Base-by-base conservation (phyloP, 495 filamentous ascomycete genomes). In the Neurospora tetrasperma region DNA sequence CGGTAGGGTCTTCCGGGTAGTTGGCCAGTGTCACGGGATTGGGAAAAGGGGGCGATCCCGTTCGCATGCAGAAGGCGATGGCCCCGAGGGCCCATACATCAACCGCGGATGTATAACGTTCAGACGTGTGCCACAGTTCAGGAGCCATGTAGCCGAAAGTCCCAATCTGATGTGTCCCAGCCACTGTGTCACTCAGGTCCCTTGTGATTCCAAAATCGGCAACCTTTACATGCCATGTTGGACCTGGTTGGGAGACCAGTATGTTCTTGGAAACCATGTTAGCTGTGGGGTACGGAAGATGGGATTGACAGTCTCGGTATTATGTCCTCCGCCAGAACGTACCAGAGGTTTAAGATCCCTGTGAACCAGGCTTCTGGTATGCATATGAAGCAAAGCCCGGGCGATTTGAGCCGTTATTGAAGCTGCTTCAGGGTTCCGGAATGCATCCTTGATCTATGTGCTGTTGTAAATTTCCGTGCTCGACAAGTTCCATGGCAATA, bases 281-380 rank as follows among this genome's bases (percentile, higher is more conserved):
- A 31, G 27, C 27, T 31, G 1, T 31, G 27, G 27, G 27, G 27
- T 31, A 31, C 27, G 27, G 27, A 31, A 31, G 27, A 31, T 3
- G 27, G 27, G 2, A 31, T 31, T 31, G 27, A 3, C 27, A 31
- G 27, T 1, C 27, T 31, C 27, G 27, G 27, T 31, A 31, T 31
- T 31, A 31, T 31, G 2, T 31, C 27, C 27, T 31, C 27, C 27
- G 27, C 27, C 27, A 31, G 27, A 31, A 31, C 74, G 62, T 74
- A 79, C 77, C n/a, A 18, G 42, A 12, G 86, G 86, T 75, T 88
- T 88, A 12, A 88, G 69, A 75, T 88, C 87, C 7, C 86, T 74
- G 69, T 88, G 87, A 6, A 83, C 78, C 73, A 86, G 87, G 1
- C 76, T 75, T 69, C 86, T 83, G 10, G 75, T 69, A 75, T 88